phyloP scores from a whole-genome alignment of 139 green algal genomes.

The Auxenochlorella pyrenoidosa region DNA sequence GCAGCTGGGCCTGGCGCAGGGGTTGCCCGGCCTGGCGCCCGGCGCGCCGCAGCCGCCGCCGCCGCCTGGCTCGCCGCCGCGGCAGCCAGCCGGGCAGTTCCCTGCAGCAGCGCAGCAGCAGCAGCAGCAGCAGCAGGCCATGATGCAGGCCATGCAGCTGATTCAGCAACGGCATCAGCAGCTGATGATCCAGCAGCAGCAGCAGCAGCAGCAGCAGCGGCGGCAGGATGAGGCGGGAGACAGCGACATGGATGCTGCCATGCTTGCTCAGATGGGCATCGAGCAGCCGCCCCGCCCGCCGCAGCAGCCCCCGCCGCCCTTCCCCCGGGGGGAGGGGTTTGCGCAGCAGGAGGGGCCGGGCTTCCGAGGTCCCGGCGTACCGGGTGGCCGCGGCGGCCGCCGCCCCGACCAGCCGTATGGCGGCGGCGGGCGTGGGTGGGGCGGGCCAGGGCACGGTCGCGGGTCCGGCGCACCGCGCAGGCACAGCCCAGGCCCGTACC shows the following conservation, averaged over 20 bases:
- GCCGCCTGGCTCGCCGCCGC: slow-evolving; percentile 14
- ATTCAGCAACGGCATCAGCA: neutral
- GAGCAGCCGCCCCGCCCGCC: neutral
- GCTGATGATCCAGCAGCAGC: neutral
- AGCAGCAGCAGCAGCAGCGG: slow-evolving; percentile 7
- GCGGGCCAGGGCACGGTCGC: neutral
- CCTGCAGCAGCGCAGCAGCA: neutral
- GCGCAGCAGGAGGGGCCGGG: neutral
- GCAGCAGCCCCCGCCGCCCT: neutral
- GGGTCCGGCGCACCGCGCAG: neutral
- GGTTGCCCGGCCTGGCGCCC: neutral
- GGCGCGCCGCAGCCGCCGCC: slow-evolving; percentile 6
- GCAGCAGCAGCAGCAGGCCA: neutral
- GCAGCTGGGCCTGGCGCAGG: neutral
- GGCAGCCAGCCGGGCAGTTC: neutral
- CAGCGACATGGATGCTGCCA: neutral
- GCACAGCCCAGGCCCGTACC: neutral
- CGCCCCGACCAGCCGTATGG: neutral
- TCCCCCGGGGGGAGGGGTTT: neutral
- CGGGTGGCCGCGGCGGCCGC: neutral
- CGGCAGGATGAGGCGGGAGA: neutral
- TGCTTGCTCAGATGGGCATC: slow-evolving; percentile 10
- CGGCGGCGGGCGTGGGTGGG: neutral
- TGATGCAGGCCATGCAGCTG: slow-evolving; percentile 7
- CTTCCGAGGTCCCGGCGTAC: neutral